A percentile compares a stretch with the other conserved stretches of the same genome.
Evolutionary conservation across 208 protist genomes (phyloP).

Genomic region (Porcisia hertigi): DNA sequence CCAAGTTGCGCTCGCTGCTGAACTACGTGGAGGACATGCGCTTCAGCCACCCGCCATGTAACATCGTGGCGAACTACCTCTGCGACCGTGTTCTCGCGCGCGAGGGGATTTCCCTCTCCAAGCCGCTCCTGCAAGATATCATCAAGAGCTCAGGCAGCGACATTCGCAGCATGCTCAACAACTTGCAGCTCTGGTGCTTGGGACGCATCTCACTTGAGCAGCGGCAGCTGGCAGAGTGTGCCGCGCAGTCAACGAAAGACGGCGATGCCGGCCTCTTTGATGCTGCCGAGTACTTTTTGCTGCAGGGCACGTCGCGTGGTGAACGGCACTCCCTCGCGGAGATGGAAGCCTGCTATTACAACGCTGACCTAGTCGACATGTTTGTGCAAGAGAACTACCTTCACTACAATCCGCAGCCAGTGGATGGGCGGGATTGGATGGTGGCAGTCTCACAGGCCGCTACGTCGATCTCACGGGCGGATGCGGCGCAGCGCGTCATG

Average conservation of each 20-base stretch:
- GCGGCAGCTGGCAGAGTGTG: slow-evolving; percentile 62
- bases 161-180: slow-evolving; percentile 96
- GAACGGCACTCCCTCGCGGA: slow-evolving; percentile 68
- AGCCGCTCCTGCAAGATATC: slow-evolving; percentile 87
- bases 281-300: slow-evolving; percentile 85
- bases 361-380: slow-evolving; percentile 92
- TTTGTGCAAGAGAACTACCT: slow-evolving; percentile 97
- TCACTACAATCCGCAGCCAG: slow-evolving; percentile 72
- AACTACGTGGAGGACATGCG: slow-evolving; percentile 96
- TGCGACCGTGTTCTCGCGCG: slow-evolving; percentile 88
- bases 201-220: slow-evolving; percentile 57
- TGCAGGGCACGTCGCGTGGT: slow-evolving; percentile 65
- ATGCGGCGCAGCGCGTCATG: slow-evolving; percentile 82
- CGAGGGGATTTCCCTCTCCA: slow-evolving; percentile 89
- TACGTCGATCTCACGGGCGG: slow-evolving; percentile 70
- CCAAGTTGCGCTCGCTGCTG: slow-evolving; percentile 93
- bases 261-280: slow-evolving; percentile 93
- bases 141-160: slow-evolving; percentile 92
- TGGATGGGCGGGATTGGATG: slow-evolving; percentile 33
- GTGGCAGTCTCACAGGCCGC: slow-evolving; percentile 51
- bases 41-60: slow-evolving; percentile 89
- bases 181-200: slow-evolving; percentile 94
- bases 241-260: slow-evolving; percentile 88
- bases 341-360: slow-evolving; percentile 90
- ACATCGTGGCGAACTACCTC: slow-evolving; percentile 87